A percentile compares a stretch with the other conserved stretches of the same genome.
Evolutionary conservation across 2,329 filamentous ascomycete species (phyloP).

Genomic region (Talaromyces sp.): DNA sequence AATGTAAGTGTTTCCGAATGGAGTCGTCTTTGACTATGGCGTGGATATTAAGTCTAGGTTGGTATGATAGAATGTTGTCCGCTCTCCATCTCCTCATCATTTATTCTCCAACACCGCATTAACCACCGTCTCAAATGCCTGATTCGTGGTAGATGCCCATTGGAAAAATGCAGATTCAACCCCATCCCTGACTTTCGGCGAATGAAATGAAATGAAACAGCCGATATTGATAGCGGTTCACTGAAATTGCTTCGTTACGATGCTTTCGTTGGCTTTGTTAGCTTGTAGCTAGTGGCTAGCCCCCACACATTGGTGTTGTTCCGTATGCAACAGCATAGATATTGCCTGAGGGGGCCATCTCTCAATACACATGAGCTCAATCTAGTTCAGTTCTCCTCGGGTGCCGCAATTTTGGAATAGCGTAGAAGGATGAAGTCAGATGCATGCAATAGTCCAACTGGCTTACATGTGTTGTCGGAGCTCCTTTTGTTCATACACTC

Average conservation of each 20-base stretch:
- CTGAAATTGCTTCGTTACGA: neutral
- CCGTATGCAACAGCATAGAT: neutral
- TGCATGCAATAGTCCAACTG: neutral
- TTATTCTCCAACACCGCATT: neutral
- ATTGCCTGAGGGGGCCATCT: neutral
- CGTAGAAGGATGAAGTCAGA: neutral
- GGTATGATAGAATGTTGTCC: neutral
- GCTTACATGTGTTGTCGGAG: neutral
- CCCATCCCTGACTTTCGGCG: neutral
- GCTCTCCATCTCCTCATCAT: neutral
- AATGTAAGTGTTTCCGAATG: neutral
- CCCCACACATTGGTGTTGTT: neutral
- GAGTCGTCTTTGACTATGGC: neutral
- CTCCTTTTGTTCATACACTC: neutral
- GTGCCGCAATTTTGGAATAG: neutral
- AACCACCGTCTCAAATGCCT: neutral
- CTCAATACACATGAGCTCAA: neutral
- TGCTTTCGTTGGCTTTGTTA: neutral
- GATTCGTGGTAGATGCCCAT: neutral
- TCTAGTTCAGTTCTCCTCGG: too few species aligned
- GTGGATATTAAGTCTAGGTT: neutral
- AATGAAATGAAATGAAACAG: neutral
- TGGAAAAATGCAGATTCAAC: neutral
- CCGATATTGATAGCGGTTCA: neutral
- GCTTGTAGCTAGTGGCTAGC: neutral